These are phyloP conservation scores for Lagenidium sp. DNA, from an alignment of 352 stramenopile genomes.

Conservation along the genomic window DNA sequence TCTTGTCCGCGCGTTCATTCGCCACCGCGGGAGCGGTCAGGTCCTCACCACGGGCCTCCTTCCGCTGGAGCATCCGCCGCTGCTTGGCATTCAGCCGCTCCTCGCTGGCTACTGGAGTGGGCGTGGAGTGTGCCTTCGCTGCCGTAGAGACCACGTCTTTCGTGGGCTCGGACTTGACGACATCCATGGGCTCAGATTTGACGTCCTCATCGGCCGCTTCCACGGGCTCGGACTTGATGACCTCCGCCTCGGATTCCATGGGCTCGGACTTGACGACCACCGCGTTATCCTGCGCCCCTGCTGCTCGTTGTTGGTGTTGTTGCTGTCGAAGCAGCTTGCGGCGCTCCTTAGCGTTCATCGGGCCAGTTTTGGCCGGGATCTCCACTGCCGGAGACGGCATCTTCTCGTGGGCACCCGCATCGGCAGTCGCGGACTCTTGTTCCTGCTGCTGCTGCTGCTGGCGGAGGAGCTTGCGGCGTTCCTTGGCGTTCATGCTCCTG, in stretches of 20 bases:
- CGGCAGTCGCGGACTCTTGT: not conserved
- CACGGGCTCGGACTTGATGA: not conserved
- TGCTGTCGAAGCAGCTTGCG: slow-evolving; percentile 38
- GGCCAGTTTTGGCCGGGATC: not conserved
- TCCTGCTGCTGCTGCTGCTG: slow-evolving; percentile 28
- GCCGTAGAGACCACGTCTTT: not conserved
- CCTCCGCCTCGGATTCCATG: slow-evolving; percentile 5
- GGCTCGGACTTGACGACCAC: not conserved
- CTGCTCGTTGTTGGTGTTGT: slow-evolving; percentile 23
- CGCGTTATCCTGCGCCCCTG: not conserved
- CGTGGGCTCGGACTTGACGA: not conserved
- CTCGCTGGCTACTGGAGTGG: not conserved
- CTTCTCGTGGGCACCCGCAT: not conserved
- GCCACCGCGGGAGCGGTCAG: slow-evolving; percentile 2
- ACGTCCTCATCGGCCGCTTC: slow-evolving; percentile 2
- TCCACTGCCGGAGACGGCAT: not conserved
- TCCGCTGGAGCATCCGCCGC: slow-evolving; percentile 39
- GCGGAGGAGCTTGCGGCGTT: slow-evolving; percentile 60
- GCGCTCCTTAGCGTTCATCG: slow-evolving; percentile 7
- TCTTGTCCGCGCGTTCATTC: slow-evolving; percentile 2
- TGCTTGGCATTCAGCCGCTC: slow-evolving; percentile 41
- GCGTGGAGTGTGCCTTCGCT: not conserved
- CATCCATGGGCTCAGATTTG: slow-evolving; percentile 1
- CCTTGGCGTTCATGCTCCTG: slow-evolving; percentile 64
- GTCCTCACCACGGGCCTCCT: slow-evolving; percentile 23